Conservation (phyloP, 495 filamentous ascomycete genomes). For the Trichocladium antarcticum region DNA sequence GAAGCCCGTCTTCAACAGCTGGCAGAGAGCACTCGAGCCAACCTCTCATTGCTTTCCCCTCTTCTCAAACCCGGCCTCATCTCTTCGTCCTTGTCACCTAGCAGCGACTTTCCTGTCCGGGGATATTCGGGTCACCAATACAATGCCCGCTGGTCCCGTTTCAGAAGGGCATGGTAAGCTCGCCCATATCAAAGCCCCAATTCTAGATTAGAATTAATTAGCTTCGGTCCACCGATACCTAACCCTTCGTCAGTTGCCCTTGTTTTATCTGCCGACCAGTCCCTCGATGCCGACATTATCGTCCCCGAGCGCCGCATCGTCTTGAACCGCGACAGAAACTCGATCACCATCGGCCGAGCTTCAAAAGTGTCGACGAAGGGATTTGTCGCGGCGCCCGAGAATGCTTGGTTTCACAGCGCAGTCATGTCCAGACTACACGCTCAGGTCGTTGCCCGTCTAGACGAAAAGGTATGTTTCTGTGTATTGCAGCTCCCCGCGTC, state of each 20-base stretch:
- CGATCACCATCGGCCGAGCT: slow-evolving; percentile 30
- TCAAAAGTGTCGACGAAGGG: slow-evolving; percentile 33
- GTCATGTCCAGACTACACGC: slow-evolving; percentile 79
- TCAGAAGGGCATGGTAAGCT: neutral
- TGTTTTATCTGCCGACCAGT: slow-evolving; percentile 4
- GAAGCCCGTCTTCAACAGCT: neutral
- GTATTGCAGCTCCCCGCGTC: neutral
- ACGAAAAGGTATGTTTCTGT: slow-evolving; percentile 33
- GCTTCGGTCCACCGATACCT: neutral
- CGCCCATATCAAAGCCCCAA: neutral
- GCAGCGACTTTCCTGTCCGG: too few species aligned
- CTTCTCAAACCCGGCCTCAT: neutral
- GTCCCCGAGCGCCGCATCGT: slow-evolving; percentile 23
- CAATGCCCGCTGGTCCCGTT: neutral
- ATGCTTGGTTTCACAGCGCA: slow-evolving; percentile 67
- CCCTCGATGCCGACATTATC: neutral
- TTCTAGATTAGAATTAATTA: neutral
- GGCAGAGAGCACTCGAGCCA: neutral
- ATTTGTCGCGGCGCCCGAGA: slow-evolving; percentile 34
- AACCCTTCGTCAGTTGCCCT: slow-evolving; percentile 6
- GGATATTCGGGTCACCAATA: neutral
- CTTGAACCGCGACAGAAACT: slow-evolving; percentile 14
- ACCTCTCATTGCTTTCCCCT: neutral
- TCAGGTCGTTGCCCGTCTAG: slow-evolving; percentile 36
- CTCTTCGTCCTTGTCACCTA: neutral